Evolutionary conservation across 345 rosid genomes (phyloP).

Genomic region (Citrus trifoliata): DNA sequence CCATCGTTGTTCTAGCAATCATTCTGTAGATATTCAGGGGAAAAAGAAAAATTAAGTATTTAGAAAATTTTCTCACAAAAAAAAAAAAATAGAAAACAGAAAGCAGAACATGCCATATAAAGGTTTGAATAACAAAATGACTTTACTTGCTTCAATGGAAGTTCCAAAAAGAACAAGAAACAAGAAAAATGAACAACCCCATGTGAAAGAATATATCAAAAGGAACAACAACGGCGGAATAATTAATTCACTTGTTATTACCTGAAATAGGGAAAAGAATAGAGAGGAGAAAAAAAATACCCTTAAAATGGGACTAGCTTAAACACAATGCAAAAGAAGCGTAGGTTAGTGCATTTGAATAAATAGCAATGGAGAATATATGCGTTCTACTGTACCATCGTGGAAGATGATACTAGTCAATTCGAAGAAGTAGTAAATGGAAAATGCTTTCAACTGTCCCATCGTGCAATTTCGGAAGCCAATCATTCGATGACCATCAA

Average conservation of each 20-base stretch:
- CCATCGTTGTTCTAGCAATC: slow-evolving; percentile 37
- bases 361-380: not conserved
- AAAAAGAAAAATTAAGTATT: not conserved
- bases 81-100: too few species aligned
- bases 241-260: slow-evolving; percentile 17
- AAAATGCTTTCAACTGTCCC: too few species aligned
- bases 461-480: too few species aligned
- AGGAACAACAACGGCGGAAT: not conserved
- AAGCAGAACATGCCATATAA: not conserved
- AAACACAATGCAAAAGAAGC: slow-evolving; percentile 11
- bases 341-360: slow-evolving; percentile 31
- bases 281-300: too few species aligned
- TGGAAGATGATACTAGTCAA: too few species aligned
- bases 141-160: not conserved
- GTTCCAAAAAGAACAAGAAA: not conserved
- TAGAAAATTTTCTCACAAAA: too few species aligned
- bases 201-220: not conserved
- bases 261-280: not conserved
- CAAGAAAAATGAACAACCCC: not conserved
- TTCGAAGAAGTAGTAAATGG: too few species aligned
- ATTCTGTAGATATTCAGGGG: slow-evolving; percentile 43
- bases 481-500: too few species aligned
- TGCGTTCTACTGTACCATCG: too few species aligned
- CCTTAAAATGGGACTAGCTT: slow-evolving; percentile 7
- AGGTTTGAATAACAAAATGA: not conserved